Evolutionary conservation across 768 basidiomycete genomes (phyloP), one percentile per base, ranked within the genome.

Genomic region (Gautieria morchelliformis): DNA sequence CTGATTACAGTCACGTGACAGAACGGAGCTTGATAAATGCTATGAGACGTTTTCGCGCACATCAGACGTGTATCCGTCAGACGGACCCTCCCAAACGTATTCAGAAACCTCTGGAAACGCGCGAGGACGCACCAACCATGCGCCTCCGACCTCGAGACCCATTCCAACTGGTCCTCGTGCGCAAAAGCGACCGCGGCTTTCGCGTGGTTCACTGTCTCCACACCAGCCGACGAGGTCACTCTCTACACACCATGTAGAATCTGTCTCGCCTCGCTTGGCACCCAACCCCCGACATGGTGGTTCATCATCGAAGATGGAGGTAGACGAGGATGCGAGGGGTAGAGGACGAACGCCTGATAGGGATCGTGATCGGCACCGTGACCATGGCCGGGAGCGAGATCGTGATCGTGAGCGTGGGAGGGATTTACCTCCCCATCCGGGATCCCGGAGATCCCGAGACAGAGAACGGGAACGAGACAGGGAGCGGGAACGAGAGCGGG

Each of bases 81-180:
- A 75, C 62, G 59, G 58, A 15, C 61, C 62, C 35, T 64, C 74
- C 0, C 72, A 74, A 56, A 73, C 77, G 17, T 71, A 75, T 40
- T 70, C 65, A 72, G 37, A 42, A 24, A 41, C 81, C 46, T 45
- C 60, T 68, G 5, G 40, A 33, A 45, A 76, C 80, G 48, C 78
- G 76, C 24, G 74, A 74, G 53, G 64, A 71, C 20, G 77, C 15
- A 19, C 59, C 42, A 51, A n/a, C 60, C 68, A 8, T 63, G 62
- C 22, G 63, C 53, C 48, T 47, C 65, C 70, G 15, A 61, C 63
- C 60, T 59, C 64, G 14, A 87, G 83, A 66, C 75, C 72, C 3
- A 84, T 80, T 7, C 89, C 89, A 0, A 92, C 88, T 0, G 89
- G 83, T 11, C 89, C 89, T 3, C 80, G 89, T 55, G 85, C 86